Evolutionary conservation across 257 asterid species (phyloP).

Genomic region (Fraxinus pennsylvanica): DNA sequence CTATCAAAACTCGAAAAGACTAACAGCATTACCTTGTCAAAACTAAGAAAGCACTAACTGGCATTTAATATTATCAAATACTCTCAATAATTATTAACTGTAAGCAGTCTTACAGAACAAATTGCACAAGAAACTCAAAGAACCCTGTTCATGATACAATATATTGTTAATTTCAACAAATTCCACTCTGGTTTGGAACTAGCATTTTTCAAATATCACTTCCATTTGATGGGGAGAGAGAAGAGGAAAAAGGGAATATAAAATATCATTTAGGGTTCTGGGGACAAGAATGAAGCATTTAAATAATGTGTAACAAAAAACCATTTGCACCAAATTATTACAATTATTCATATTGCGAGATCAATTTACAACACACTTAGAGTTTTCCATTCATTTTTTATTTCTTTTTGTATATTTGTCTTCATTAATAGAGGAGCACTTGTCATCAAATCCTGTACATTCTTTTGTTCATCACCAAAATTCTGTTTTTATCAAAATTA

Average conservation of each 20-base stretch:
- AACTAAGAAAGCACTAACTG: conserved; percentile 13
- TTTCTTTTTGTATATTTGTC: neutral
- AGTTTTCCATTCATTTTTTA: neutral
- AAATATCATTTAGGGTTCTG: neutral
- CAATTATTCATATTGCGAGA: neutral
- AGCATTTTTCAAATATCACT: conserved; percentile 5
- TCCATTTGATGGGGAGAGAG: conserved; percentile 14
- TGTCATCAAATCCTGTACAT: neutral
- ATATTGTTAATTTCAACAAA: neutral
- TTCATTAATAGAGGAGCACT: neutral
- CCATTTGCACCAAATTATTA: conserved; percentile 19
- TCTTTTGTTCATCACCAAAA: neutral
- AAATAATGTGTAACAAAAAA: neutral
- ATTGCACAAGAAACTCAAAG: neutral
- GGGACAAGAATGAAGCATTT: conserved; percentile 9
- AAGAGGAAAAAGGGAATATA: neutral
- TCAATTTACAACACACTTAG: neutral
- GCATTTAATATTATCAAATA: conserved; percentile 10
- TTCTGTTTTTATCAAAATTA: neutral
- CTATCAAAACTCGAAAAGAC: conserved; percentile 10
- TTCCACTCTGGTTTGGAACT: conserved; percentile 4
- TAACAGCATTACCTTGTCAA: conserved; percentile 29
- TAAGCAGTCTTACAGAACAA: neutral
- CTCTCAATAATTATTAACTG: neutral
- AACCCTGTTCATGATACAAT: neutral